Percentiles rank a stretch among this genome's conserved stretches.
These are phyloP conservation scores for Withania somnifera DNA, from an alignment of 305 asterid genomes.

Conservation along the genomic window DNA sequence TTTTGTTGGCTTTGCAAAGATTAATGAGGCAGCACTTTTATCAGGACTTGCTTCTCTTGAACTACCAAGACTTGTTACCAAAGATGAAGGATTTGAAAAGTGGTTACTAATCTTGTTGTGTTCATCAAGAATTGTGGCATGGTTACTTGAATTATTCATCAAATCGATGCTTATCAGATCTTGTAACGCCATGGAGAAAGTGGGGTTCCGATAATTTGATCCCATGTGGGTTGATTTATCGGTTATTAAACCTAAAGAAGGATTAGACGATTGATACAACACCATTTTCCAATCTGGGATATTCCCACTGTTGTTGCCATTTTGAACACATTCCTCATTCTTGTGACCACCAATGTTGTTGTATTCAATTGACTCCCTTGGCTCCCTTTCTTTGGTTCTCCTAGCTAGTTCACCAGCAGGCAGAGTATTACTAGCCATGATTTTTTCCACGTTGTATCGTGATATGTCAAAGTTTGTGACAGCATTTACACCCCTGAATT, in stretches of 20 bases:
- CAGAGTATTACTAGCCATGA: slow-evolving; percentile 69
- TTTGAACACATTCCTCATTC: slow-evolving; percentile 3
- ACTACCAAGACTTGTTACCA: slow-evolving; percentile 62
- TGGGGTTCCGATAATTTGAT: slow-evolving; percentile 15
- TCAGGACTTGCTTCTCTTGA: slow-evolving; percentile 76
- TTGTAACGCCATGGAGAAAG: slow-evolving; percentile 32
- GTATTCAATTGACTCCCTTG: slow-evolving; percentile 12
- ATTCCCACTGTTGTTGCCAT: slow-evolving; percentile 1
- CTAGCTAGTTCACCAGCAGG: slow-evolving; percentile 59
- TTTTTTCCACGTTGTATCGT: slow-evolving; percentile 59
- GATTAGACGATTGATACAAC: slow-evolving; percentile 13
- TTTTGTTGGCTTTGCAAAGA: slow-evolving; percentile 11
- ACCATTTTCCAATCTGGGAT: slow-evolving; percentile 48
- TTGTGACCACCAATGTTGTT: neutral
- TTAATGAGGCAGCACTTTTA: slow-evolving; percentile 17
- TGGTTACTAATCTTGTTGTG: slow-evolving; percentile 22
- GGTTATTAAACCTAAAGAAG: too few species aligned
- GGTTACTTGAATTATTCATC: slow-evolving; percentile 3
- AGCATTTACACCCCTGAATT: slow-evolving; percentile 67
- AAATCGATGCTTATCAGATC: slow-evolving; percentile 30
- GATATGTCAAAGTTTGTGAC: slow-evolving; percentile 81
- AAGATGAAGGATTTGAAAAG: slow-evolving; percentile 50
- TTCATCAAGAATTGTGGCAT: slow-evolving; percentile 13
- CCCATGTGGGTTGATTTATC: too few species aligned
- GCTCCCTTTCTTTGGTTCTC: slow-evolving; percentile 36